Evolutionary conservation across 2,329 filamentous ascomycete species (phyloP).

Genomic region (Ascochyta koolunga): DNA sequence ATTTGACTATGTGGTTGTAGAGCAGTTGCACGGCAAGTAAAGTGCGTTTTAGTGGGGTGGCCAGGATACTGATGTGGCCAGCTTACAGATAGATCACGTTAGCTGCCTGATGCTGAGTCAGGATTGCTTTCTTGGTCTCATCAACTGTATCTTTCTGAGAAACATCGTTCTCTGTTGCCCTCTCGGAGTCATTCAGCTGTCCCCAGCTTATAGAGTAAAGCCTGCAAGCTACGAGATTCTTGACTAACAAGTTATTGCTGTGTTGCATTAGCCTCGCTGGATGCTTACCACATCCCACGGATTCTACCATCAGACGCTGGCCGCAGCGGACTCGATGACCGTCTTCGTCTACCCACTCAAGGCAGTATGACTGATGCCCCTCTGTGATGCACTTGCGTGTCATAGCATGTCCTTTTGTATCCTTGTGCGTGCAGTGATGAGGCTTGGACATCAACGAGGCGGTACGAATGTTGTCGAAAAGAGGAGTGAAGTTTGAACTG

Average conservation of each 20-base stretch:
- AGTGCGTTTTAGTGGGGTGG: too few relatives aligned
- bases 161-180: background rate
- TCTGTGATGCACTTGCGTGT: background rate
- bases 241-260: background rate
- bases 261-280: background rate
- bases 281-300: background rate
- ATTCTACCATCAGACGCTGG: background rate
- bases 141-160: background rate
- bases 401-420: background rate
- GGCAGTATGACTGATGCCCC: background rate
- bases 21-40: too few relatives aligned
- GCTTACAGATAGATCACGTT: too few relatives aligned
- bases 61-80: too few relatives aligned
- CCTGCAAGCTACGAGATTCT: background rate
- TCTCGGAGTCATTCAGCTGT: background rate
- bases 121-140: background rate
- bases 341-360: background rate
- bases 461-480: background rate
- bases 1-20: too few relatives aligned
- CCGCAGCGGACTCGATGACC: background rate
- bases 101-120: background rate
- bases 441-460: background rate
- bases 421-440: conserved; percentile 1
- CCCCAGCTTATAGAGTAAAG: background rate
- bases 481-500: background rate